Evolutionary conservation across 2,329 filamentous ascomycete genomes (phyloP).

Genomic region (Talaromyces sp.): DNA sequence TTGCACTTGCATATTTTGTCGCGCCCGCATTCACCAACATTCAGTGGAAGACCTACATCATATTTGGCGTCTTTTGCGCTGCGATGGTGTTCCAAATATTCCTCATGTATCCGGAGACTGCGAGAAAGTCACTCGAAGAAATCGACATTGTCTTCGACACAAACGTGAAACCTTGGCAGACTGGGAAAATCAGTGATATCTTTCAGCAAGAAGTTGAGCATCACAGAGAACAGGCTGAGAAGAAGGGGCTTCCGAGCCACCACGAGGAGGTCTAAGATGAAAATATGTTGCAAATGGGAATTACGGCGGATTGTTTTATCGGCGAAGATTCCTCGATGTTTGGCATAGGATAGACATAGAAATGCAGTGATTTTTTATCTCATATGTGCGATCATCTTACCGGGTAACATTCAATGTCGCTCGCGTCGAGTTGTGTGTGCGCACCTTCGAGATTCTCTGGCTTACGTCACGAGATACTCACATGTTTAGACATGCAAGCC

Average conservation of each 20-base stretch:
- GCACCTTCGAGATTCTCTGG: too few species aligned
- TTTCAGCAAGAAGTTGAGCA: slow-evolving; percentile 23
- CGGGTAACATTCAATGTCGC: too few species aligned
- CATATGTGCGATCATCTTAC: too few species aligned
- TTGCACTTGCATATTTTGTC: slow-evolving; percentile 49
- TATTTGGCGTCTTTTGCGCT: slow-evolving; percentile 66
- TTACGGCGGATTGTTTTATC: too few species aligned
- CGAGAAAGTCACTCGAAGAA: slow-evolving; percentile 67
- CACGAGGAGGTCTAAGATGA: not conserved
- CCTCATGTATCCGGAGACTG: slow-evolving; percentile 63
- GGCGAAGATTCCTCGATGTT: too few species aligned
- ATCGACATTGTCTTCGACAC: slow-evolving; percentile 63
- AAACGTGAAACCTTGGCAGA: slow-evolving; percentile 27
- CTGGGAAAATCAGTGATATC: slow-evolving; percentile 16
- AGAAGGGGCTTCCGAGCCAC: not conserved
- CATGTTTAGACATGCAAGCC: too few species aligned
- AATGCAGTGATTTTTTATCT: too few species aligned
- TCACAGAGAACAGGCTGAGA: slow-evolving; percentile 6
- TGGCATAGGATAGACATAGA: too few species aligned
- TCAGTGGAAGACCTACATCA: slow-evolving; percentile 25
- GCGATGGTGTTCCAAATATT: slow-evolving; percentile 64
- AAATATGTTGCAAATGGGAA: not conserved
- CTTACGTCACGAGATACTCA: too few species aligned
- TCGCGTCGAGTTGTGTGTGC: too few species aligned
- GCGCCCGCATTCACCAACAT: slow-evolving; percentile 56